phyloP scores from a whole-genome alignment of 768 basidiomycete genomes.

The Pleurotus ostreatus region DNA sequence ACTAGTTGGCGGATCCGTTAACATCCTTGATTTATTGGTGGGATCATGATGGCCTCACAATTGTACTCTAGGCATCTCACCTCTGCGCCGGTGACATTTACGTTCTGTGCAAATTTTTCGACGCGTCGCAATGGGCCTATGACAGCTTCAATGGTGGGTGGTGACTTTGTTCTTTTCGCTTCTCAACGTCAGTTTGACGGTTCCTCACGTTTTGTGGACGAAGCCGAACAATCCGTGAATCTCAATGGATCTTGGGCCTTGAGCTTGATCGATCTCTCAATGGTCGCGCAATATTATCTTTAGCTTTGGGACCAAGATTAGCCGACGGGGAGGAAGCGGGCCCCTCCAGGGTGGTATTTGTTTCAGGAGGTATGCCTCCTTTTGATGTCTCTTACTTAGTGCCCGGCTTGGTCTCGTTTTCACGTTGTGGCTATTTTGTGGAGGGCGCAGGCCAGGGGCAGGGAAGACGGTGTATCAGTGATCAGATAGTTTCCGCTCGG shows the following conservation, averaged over 20 bases:
- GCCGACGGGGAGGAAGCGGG: not conserved
- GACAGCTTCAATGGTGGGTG: not conserved
- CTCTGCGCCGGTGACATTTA: constrained; percentile 2
- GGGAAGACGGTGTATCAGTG: constrained; percentile 1
- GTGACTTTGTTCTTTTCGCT: constrained; percentile 6
- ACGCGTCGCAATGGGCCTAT: not conserved
- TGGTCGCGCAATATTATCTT: not conserved
- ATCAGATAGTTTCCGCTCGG: constrained; percentile 6
- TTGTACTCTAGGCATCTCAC: not conserved
- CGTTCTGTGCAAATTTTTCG: not conserved
- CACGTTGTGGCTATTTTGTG: not conserved
- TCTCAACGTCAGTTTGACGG: not conserved
- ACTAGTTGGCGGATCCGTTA: too few relatives aligned
- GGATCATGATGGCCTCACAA: not conserved
- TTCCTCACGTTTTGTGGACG: too few relatives aligned
- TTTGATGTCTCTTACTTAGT: not conserved
- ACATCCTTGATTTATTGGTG: not conserved
- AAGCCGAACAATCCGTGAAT: not conserved
- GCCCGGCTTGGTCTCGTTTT: constrained; percentile 1
- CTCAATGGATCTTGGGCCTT: not conserved
- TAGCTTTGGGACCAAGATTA: not conserved
- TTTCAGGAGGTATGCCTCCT: constrained; percentile 8
- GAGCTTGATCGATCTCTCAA: not conserved
- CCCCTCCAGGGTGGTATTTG: not conserved
- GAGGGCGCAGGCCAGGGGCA: constrained; percentile 3